Percentiles rank a stretch among this genome's conserved stretches.
These are phyloP conservation scores for Picea sitchensis DNA, from an alignment of 75 land plant species.

Conservation along the genomic window DNA sequence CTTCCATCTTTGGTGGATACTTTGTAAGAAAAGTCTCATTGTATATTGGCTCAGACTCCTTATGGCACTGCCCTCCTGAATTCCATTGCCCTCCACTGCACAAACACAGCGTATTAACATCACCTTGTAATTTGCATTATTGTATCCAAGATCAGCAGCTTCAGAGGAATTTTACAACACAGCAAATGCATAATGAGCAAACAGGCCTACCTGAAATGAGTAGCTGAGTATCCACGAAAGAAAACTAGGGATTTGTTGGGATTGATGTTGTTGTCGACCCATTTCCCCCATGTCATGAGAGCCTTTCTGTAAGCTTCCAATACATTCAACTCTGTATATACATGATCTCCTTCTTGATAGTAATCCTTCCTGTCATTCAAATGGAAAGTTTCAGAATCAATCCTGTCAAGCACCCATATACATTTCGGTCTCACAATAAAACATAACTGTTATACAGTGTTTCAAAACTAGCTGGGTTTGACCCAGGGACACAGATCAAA, in stretches of 20 bases:
- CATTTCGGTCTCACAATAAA: neutral
- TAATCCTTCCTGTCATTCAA: constrained; percentile 51
- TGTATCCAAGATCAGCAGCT: neutral
- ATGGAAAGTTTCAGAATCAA: neutral
- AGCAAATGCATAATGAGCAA: constrained; percentile 1
- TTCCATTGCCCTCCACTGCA: constrained; percentile 88
- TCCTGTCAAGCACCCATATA: neutral
- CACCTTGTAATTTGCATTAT: neutral
- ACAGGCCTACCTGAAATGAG: constrained; percentile 72
- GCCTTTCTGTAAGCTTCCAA: constrained; percentile 68
- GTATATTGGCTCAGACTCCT: constrained; percentile 62
- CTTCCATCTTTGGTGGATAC: constrained; percentile 61
- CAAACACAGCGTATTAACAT: neutral
- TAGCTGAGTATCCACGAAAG: constrained; percentile 74
- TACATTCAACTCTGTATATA: constrained; percentile 55
- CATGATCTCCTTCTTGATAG: constrained; percentile 76
- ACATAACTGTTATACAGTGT: too few relatives aligned
- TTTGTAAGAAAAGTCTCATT: constrained; percentile 42
- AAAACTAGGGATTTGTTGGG: constrained; percentile 52
- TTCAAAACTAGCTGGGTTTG: too few relatives aligned
- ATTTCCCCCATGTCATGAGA: constrained; percentile 76
- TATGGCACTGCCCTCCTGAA: constrained; percentile 73
- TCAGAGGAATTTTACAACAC: neutral
- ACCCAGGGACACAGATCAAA: too few relatives aligned
- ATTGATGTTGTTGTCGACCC: constrained; percentile 70